phyloP scores from a whole-genome alignment of 352 stramenopile genomes.

The Pythium coloratum region DNA sequence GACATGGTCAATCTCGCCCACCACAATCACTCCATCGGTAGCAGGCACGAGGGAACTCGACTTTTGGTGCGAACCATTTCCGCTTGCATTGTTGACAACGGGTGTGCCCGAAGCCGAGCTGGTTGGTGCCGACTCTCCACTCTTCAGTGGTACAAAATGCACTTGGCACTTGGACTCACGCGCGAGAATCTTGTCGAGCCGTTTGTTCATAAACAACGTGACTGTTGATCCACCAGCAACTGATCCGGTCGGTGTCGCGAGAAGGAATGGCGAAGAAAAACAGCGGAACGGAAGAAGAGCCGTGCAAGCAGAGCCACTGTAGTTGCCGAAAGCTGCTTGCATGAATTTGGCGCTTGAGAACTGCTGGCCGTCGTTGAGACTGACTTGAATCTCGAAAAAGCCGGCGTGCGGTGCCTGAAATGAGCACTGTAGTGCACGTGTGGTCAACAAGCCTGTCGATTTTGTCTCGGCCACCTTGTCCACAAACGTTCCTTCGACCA shows the following conservation, averaged over 20 bases:
- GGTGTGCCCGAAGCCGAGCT: not conserved
- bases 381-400: conserved; percentile 68
- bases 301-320: conserved; percentile 58
- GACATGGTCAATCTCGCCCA: conserved; percentile 56
- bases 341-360: conserved; percentile 62
- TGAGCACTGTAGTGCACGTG: conserved; percentile 32
- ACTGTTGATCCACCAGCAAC: conserved; percentile 61
- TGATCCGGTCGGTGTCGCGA: conserved; percentile 62
- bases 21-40: conserved; percentile 35
- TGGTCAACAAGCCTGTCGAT: not conserved
- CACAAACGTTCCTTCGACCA: conserved; percentile 39
- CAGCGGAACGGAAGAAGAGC: conserved; percentile 58
- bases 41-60: not conserved
- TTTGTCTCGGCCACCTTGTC: conserved; percentile 1
- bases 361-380: conserved; percentile 62
- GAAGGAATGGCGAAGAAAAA: conserved; percentile 57
- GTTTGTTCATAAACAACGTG: conserved; percentile 54
- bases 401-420: conserved; percentile 36
- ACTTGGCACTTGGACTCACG: conserved; percentile 58
- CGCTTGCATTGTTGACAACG: not conserved
- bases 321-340: conserved; percentile 58
- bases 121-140: not conserved
- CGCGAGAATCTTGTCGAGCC: conserved; percentile 46
- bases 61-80: conserved; percentile 5
- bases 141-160: conserved; percentile 46